These are phyloP conservation scores for Collybiopsis confluens DNA, from an alignment of 768 basidiomycete genomes.

Conservation along the genomic window DNA sequence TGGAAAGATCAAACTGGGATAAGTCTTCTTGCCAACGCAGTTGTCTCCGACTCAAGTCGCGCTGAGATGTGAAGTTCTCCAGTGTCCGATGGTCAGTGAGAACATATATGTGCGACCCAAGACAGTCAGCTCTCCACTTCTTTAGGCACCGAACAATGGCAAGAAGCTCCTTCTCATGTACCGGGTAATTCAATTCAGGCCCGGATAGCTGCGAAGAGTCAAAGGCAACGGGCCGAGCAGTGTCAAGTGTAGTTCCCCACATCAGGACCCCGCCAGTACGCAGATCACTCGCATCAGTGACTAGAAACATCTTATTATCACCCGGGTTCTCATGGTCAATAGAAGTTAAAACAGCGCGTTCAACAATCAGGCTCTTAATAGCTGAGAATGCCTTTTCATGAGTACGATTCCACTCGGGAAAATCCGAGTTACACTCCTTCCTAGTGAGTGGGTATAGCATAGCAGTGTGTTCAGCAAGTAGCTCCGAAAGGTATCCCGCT, in stretches of 20 bases:
- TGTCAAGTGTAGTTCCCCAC: slow-evolving; percentile 20
- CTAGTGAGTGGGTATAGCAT: slow-evolving; percentile 15
- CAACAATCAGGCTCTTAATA: slow-evolving; percentile 24
- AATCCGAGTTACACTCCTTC: slow-evolving; percentile 13
- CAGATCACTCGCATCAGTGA: slow-evolving; percentile 22
- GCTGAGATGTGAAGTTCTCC: slow-evolving; percentile 22
- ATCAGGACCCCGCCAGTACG: slow-evolving; percentile 22
- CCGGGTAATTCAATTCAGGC: slow-evolving; percentile 25
- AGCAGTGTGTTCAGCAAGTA: slow-evolving; percentile 14
- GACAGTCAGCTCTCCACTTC: slow-evolving; percentile 15
- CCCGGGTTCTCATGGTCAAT: slow-evolving; percentile 28
- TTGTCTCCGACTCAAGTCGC: slow-evolving; percentile 21
- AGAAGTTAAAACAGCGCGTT: slow-evolving; percentile 18
- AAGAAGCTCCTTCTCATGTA: slow-evolving; percentile 24
- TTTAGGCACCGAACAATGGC: slow-evolving; percentile 23
- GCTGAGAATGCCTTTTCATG: slow-evolving; percentile 21
- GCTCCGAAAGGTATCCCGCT: slow-evolving; percentile 10
- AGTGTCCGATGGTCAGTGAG: slow-evolving; percentile 29
- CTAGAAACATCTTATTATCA: slow-evolving; percentile 26
- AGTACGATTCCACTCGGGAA: slow-evolving; percentile 13
- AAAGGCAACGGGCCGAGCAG: slow-evolving; percentile 25
- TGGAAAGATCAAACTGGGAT: slow-evolving; percentile 22
- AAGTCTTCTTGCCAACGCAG: slow-evolving; percentile 24
- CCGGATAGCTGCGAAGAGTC: slow-evolving; percentile 19
- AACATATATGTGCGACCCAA: slow-evolving; percentile 15